A percentile compares a stretch with the other conserved stretches of the same genome.
phyloP scores from a whole-genome alignment of 2,329 filamentous ascomycete species.

The Rhynchosporium agropyri region DNA sequence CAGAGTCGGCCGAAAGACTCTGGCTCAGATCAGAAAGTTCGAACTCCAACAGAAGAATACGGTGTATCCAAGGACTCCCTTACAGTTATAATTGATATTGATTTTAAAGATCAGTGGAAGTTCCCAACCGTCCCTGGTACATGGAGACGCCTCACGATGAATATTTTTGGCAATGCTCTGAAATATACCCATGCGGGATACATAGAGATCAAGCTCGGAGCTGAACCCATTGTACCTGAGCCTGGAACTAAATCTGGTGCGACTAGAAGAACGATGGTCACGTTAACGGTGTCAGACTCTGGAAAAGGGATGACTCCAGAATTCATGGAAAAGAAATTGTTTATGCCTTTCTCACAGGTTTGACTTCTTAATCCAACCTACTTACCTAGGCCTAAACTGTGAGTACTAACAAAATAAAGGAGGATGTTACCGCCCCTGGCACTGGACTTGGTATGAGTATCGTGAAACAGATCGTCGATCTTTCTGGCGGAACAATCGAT shows the following conservation, averaged over 20 bases:
- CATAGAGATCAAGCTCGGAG: constrained; percentile 49
- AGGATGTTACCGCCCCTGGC: constrained; percentile 60
- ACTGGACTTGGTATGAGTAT: constrained; percentile 67
- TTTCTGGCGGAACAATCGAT: constrained; percentile 60
- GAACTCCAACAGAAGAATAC: neutral
- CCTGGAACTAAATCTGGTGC: constrained; percentile 6
- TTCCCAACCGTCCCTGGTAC: constrained; percentile 37
- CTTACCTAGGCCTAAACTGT: constrained; percentile 23
- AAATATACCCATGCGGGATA: constrained; percentile 60
- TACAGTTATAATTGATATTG: constrained; percentile 50
- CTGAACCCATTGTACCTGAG: constrained; percentile 33
- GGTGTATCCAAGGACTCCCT: constrained; percentile 34
- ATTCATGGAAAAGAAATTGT: constrained; percentile 60
- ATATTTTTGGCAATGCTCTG: constrained; percentile 62
- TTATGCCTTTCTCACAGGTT: constrained; percentile 58
- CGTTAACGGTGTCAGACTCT: constrained; percentile 59
- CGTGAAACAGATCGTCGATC: constrained; percentile 62
- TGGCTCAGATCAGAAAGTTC: neutral
- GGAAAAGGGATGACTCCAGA: constrained; percentile 66
- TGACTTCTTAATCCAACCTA: constrained; percentile 47
- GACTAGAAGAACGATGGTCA: constrained; percentile 31
- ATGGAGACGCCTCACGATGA: constrained; percentile 54
- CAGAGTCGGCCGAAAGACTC: constrained; percentile 20
- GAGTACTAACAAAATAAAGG: constrained; percentile 47
- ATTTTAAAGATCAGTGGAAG: constrained; percentile 43